Evolutionary conservation across 495 filamentous ascomycete genomes (phyloP).

Genomic region (Annulohypoxylon moriforme): DNA sequence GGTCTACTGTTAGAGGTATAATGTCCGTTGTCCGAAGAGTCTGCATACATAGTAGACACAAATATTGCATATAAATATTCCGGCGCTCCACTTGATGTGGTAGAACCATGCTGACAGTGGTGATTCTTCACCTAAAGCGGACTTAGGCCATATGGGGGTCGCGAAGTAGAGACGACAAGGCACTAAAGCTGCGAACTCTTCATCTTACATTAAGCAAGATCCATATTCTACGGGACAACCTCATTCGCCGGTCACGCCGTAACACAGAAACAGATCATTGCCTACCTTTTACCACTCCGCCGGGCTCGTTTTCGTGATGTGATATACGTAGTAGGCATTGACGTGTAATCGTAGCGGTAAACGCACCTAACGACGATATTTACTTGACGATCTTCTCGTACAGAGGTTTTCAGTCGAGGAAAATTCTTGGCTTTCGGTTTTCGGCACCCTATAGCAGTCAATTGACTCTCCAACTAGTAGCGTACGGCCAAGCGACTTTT

Average conservation of each 20-base stretch:
- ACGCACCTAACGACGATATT: constrained; percentile 6
- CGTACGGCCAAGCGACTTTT: neutral
- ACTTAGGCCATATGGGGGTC: constrained; percentile 23
- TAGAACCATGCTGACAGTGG: constrained; percentile 19
- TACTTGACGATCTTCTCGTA: constrained; percentile 25
- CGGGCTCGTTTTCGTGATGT: constrained; percentile 27
- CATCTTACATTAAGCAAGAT: constrained; percentile 41
- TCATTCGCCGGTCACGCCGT: constrained; percentile 12
- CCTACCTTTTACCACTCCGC: constrained; percentile 16
- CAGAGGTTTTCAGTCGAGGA: neutral
- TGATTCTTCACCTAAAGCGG: constrained; percentile 31
- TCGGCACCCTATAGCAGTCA: constrained; percentile 6
- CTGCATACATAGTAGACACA: constrained; percentile 11
- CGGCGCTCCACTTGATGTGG: constrained; percentile 35
- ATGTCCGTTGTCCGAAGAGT: constrained; percentile 23
- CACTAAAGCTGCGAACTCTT: constrained; percentile 41
- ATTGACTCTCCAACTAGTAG: neutral
- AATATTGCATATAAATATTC: constrained; percentile 38
- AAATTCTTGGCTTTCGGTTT: constrained; percentile 11
- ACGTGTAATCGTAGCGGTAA: constrained; percentile 12
- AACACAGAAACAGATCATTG: constrained; percentile 16
- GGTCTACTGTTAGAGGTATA: constrained; percentile 35
- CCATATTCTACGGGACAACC: constrained; percentile 30
- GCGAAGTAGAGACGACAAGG: constrained; percentile 9
- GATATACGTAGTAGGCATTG: constrained; percentile 22